These are phyloP conservation scores for Pyrus betulifolia DNA, from an alignment of 306 rosid genomes.

Conservation along the genomic window DNA sequence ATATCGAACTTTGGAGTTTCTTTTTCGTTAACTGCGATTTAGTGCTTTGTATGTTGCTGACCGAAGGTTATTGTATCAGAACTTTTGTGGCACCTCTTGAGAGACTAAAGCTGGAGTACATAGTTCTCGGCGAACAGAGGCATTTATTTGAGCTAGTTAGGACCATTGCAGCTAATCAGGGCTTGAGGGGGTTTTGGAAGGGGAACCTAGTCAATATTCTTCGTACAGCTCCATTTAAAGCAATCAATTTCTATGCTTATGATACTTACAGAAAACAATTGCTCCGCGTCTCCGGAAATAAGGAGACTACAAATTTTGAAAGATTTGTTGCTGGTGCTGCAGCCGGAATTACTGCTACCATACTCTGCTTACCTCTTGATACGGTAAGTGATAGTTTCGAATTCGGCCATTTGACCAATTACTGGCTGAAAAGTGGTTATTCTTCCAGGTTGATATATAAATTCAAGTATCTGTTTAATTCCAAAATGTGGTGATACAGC, in stretches of 20 bases:
- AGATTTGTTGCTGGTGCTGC: slow-evolving; percentile 97
- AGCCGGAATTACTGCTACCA: slow-evolving; percentile 81
- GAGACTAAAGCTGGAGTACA: slow-evolving; percentile 93
- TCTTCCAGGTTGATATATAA: background rate
- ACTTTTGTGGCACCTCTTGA: slow-evolving; percentile 96
- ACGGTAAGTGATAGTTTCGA: slow-evolving; percentile 51
- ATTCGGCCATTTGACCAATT: background rate
- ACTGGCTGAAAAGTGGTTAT: background rate
- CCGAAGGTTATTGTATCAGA: slow-evolving; percentile 33
- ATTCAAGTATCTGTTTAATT: background rate
- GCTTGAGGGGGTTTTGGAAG: slow-evolving; percentile 93
- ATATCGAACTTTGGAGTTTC: background rate
- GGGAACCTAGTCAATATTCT: slow-evolving; percentile 87
- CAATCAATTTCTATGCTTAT: slow-evolving; percentile 79
- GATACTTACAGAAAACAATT: slow-evolving; percentile 87
- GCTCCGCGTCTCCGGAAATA: slow-evolving; percentile 58
- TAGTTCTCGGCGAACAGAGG: slow-evolving; percentile 77
- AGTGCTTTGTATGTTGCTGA: background rate
- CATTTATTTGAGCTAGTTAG: slow-evolving; percentile 54
- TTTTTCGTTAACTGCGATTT: background rate
- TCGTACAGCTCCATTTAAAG: slow-evolving; percentile 95
- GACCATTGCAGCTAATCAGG: slow-evolving; percentile 69
- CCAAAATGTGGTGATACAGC: background rate
- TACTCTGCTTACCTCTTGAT: slow-evolving; percentile 87
- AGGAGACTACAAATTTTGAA: slow-evolving; percentile 78